Percentiles rank a stretch among this genome's conserved stretches.
Conservation (phyloP, 1,284 basidiomycete genomes). For the Blastosporella zonata region DNA sequence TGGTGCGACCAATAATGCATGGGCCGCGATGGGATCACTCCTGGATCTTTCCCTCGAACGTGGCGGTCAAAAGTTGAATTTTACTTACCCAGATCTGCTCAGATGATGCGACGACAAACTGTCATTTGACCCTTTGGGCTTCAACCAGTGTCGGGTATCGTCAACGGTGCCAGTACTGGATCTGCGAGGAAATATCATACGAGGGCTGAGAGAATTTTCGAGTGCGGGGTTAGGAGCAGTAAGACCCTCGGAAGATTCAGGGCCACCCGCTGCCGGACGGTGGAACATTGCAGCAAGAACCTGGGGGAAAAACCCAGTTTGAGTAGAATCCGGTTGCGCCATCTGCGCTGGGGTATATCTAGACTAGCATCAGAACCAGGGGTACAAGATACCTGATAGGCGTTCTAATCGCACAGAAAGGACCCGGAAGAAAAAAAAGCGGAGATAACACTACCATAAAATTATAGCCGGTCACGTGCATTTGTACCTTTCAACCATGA, state of each 20-base stretch:
- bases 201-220: background rate
- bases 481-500: conserved; percentile 43
- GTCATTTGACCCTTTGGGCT: conserved; percentile 16
- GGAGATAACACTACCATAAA: background rate
- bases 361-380: background rate
- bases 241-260: conserved; percentile 4
- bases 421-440: too few relatives aligned
- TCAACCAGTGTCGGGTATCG: background rate
- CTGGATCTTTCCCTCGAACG: background rate
- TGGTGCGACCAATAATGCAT: background rate
- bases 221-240: conserved; percentile 2
- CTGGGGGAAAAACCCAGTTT: background rate
- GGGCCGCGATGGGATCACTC: conserved; percentile 1
- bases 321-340: conserved; percentile 1
- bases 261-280: conserved; percentile 1
- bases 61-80: background rate
- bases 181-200: background rate
- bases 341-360: background rate
- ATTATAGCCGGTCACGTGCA: conserved; percentile 17
- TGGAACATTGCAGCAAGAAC: conserved; percentile 5
- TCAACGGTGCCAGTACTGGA: conserved; percentile 6
- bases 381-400: background rate
- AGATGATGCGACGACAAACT: conserved; percentile 34
- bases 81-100: conserved; percentile 51
- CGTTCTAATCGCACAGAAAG: background rate